A percentile compares a stretch with the other conserved stretches of the same genome.
Evolutionary conservation across 352 stramenopile genomes (phyloP).

Genomic region (Salisapilia sapeloensis): DNA sequence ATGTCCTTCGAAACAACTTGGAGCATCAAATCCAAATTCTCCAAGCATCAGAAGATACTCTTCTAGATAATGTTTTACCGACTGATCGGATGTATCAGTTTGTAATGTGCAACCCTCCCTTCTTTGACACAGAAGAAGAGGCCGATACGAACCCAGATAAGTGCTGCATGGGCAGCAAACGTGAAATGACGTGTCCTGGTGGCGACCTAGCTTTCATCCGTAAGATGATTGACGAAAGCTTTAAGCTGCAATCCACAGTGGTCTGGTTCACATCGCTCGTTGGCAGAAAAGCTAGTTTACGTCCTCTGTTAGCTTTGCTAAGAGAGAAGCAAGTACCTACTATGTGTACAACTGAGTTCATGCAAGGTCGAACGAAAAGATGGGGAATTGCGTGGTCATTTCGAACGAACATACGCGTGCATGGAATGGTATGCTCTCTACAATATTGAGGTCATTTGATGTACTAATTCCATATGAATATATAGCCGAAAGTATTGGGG

Average conservation of each 20-base stretch:
- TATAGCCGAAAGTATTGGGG: constrained; percentile 52
- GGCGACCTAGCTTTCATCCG: constrained; percentile 90
- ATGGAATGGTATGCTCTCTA: constrained; percentile 22
- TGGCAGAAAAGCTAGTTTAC: constrained; percentile 84
- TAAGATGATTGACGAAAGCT: constrained; percentile 86
- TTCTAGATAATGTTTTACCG: not conserved
- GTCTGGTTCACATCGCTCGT: constrained; percentile 92
- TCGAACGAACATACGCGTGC: constrained; percentile 7
- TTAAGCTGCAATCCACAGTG: constrained; percentile 50
- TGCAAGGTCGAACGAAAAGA: constrained; percentile 82
- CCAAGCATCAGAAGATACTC: too few species aligned
- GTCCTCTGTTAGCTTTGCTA: constrained; percentile 74
- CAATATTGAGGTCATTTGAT: constrained; percentile 5
- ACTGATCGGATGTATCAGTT: constrained; percentile 57
- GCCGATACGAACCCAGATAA: constrained; percentile 60
- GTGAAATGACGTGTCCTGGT: constrained; percentile 78
- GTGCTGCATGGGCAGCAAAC: constrained; percentile 49
- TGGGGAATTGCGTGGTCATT: constrained; percentile 94
- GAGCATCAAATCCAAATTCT: constrained; percentile 30
- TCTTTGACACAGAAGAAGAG: constrained; percentile 78
- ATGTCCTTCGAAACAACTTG: constrained; percentile 83
- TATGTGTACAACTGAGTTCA: constrained; percentile 88
- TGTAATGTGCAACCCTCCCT: constrained; percentile 95
- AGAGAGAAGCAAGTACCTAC: constrained; percentile 43
- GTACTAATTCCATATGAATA: constrained; percentile 2